Percentiles rank a stretch among this genome's conserved stretches.
These are phyloP conservation scores for Phytophthora chlamydospora DNA, from an alignment of 352 stramenopile species.

Conservation along the genomic window DNA sequence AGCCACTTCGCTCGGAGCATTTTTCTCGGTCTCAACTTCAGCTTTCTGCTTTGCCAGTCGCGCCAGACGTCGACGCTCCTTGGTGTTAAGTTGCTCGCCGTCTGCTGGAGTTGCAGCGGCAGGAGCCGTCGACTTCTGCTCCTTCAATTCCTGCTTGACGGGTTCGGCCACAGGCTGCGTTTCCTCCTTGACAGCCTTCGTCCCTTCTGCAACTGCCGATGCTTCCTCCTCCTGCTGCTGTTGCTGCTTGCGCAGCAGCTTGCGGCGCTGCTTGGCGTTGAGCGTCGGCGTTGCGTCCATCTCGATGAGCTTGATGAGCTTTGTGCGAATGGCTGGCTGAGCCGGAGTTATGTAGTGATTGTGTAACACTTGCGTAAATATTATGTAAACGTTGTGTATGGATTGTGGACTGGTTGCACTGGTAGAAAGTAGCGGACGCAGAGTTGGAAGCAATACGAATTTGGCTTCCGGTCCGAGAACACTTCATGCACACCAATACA, in stretches of 20 bases:
- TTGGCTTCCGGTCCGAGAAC: too few relatives aligned
- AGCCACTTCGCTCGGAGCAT: conserved; percentile 1
- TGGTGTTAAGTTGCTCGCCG: conserved; percentile 19
- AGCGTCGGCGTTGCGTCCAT: conserved; percentile 32
- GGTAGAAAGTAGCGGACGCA: too few relatives aligned
- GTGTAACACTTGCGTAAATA: too few relatives aligned
- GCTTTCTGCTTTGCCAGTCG: conserved; percentile 24
- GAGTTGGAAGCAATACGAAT: too few relatives aligned
- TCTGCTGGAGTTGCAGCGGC: not conserved
- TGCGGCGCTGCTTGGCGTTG: conserved; percentile 85
- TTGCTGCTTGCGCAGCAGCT: conserved; percentile 69
- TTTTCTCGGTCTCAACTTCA: conserved; percentile 14
- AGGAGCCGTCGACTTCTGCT: conserved; percentile 7
- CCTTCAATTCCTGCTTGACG: conserved; percentile 12
- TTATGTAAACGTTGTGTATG: too few relatives aligned
- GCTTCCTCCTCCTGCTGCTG: conserved; percentile 13
- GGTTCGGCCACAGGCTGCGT: not conserved
- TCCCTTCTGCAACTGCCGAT: not conserved
- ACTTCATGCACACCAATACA: too few relatives aligned
- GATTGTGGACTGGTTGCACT: too few relatives aligned
- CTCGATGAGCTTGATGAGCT: conserved; percentile 7
- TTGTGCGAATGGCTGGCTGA: conserved; percentile 15
- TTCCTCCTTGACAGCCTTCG: not conserved
- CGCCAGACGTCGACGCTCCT: conserved; percentile 39
- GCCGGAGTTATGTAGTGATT: too few relatives aligned